phyloP scores from a whole-genome alignment of 169 alveolate genomes.

The Cardiosporidium cionae region DNA sequence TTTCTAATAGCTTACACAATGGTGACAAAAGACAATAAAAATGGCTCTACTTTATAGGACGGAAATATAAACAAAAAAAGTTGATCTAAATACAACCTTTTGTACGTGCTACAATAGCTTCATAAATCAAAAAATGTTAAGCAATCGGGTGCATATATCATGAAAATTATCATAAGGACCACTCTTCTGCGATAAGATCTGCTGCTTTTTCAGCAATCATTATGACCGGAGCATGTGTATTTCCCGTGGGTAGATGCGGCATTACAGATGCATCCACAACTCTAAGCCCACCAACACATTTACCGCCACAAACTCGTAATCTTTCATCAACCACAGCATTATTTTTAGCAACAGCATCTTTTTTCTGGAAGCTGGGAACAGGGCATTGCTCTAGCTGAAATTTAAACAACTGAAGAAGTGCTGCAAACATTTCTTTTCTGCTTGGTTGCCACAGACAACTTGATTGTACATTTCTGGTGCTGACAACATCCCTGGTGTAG shows the following conservation, averaged over 20 bases:
- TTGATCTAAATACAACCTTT: too few species aligned
- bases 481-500: background rate
- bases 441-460: too few species aligned
- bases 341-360: background rate
- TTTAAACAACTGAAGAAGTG: background rate
- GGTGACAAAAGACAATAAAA: too few species aligned
- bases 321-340: conserved; percentile 9
- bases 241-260: conserved; percentile 25
- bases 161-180: background rate
- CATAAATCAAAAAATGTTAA: too few species aligned
- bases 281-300: conserved; percentile 2
- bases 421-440: background rate
- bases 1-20: too few species aligned
- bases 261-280: conserved; percentile 20
- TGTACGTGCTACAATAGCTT: too few species aligned
- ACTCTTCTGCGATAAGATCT: background rate
- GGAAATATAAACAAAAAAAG: too few species aligned
- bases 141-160: background rate
- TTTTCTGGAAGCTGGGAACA: too few species aligned
- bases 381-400: background rate
- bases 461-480: background rate
- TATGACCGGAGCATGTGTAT: conserved; percentile 12
- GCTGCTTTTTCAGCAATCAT: conserved; percentile 16
- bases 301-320: conserved; percentile 13
- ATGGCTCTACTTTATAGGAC: too few species aligned